Conservation (phyloP, 2,329 filamentous ascomycete genomes). For the Chaetomium sp. region DNA sequence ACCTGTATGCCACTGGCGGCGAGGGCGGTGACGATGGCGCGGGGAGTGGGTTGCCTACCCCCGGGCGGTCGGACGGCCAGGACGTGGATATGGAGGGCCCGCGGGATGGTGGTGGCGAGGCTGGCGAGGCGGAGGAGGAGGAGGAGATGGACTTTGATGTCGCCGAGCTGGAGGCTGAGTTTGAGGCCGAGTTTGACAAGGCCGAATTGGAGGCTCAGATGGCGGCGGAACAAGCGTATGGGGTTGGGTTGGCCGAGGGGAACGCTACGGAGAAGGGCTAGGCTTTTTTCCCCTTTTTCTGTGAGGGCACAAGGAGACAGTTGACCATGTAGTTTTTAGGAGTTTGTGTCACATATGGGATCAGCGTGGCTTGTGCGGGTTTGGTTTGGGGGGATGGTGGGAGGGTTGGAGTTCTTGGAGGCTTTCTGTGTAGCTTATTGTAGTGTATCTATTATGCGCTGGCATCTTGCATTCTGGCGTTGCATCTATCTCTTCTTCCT, state of each 20-base stretch:
- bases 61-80: conserved; percentile 48
- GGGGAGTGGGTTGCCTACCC: conserved; percentile 45
- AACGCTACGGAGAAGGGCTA: conserved; percentile 26
- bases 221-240: conserved; percentile 1
- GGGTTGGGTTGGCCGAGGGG: conserved; percentile 8
- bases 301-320: background rate
- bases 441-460: background rate
- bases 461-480: conserved; percentile 7
- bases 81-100: conserved; percentile 39
- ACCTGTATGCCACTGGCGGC: conserved; percentile 34
- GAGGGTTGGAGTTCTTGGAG: conserved; percentile 6
- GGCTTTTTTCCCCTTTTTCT: background rate
- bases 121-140: conserved; percentile 37
- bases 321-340: background rate
- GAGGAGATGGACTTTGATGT: conserved; percentile 44
- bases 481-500: background rate
- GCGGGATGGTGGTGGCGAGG: conserved; percentile 45
- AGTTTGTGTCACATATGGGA: conserved; percentile 3
- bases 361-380: conserved; percentile 1
- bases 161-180: conserved; percentile 63
- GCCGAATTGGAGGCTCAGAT: conserved; percentile 26
- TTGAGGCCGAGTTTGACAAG: conserved; percentile 55
- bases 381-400: background rate
- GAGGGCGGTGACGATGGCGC: background rate
- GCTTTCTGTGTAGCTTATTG: conserved; percentile 11